Evolutionary conservation across 2,329 filamentous ascomycete species (phyloP), one percentile per base, ranked within the genome.

Genomic region (Hypoxylon sp.): DNA sequence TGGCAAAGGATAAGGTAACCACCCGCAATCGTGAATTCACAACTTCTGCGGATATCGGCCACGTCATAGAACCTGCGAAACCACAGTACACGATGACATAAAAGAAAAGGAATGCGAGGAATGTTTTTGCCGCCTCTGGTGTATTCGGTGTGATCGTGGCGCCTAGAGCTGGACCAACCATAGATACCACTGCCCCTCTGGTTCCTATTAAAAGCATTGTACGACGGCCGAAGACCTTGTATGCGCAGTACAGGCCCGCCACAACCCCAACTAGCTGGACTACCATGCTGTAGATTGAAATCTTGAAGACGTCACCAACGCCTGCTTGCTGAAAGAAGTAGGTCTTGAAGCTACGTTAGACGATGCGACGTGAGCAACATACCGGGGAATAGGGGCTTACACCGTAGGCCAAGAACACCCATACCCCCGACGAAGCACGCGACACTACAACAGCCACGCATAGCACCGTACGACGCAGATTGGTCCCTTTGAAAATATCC

Each of bases 21-120:
- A 77, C 70, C 35, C 80, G 75, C 33, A 81, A 67, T 26, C 76
- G 74, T 1, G 78, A 79, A 26, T 75, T 78, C 4, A 77, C 74
- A 11, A 77, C 75, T 62, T 81, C 80, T 9, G 75, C 75, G 33
- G 77, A 74, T 46, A 81, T 73, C 6, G 76, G 75, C 71, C 75
- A 81, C 65, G 74, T 77, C 44, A 79, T 72, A 5, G 79, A 74
- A 0, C 74, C 74, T 14, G 73, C 68, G 51, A 74, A 75, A 46
- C 69, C 65, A 31, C 65, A 56, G 48, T 74, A 75, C 17, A 70
- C 39, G n/a, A 73, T 60, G 19, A 53, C 47, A 54, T 72, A 74
- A 11, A 75, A 53, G 52, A 75, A 66, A 5, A 59, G 57, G 44
- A 74, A 73, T 1, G 61, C 73, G 29, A 76, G 59, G 48, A 75